These are phyloP conservation scores for Monoraphidium neglectum DNA, from an alignment of 139 green algal species.

Conservation along the genomic window DNA sequence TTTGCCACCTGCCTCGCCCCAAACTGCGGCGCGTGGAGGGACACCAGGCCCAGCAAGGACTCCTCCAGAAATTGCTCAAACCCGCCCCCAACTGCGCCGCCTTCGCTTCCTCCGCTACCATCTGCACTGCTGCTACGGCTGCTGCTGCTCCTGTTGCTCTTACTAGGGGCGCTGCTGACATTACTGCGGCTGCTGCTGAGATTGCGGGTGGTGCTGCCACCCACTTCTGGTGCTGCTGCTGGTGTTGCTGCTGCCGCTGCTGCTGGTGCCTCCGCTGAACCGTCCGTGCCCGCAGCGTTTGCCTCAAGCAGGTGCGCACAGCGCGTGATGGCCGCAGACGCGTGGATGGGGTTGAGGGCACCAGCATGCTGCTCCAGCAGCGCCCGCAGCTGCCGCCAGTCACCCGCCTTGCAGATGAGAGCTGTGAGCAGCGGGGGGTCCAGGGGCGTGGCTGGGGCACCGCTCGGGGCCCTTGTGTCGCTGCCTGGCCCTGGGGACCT, in stretches of 20 bases:
- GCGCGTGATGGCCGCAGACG: conserved; percentile 27
- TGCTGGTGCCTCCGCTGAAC: conserved; percentile 1
- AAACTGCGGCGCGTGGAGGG: neutral
- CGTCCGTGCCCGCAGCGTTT: no score
- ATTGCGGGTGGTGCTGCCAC: no score
- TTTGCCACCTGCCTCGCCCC: conserved; percentile 17
- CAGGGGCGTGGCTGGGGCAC: neutral
- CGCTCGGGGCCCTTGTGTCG: neutral
- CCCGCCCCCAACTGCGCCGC: no score
- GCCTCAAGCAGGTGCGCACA: conserved; percentile 11
- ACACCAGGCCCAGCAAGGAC: conserved; percentile 1
- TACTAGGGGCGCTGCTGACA: neutral
- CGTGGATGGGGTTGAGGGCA: conserved; percentile 25
- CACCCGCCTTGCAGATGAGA: neutral
- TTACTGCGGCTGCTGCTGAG: neutral
- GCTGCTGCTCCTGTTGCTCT: neutral
- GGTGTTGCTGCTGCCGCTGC: neutral
- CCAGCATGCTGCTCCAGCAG: neutral
- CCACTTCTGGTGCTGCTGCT: neutral
- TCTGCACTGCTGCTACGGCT: neutral
- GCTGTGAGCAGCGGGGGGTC: neutral
- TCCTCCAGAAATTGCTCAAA: no score
- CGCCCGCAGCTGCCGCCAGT: neutral
- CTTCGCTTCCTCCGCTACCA: neutral
- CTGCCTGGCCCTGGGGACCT: neutral